Percentiles rank a stretch among this genome's conserved stretches.
Conservation (phyloP, 2,329 filamentous ascomycete species). For the Chaetomiaceae sp. region DNA sequence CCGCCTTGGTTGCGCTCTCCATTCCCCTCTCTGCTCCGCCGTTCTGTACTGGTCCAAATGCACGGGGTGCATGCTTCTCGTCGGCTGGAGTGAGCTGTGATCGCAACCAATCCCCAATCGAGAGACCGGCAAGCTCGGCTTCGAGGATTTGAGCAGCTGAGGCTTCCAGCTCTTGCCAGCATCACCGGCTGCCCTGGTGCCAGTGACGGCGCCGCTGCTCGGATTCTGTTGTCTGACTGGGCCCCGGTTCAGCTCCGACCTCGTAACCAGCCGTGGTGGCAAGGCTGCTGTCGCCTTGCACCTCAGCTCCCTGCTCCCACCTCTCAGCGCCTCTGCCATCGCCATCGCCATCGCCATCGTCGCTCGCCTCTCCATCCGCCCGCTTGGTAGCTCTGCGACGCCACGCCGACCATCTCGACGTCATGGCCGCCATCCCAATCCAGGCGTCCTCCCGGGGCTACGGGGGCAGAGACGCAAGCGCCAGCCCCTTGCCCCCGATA, state of each 20-base stretch:
- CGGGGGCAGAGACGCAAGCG: constrained; percentile 21
- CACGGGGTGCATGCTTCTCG: constrained; percentile 3
- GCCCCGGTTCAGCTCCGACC: constrained; percentile 12
- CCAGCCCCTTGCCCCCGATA: constrained; percentile 25
- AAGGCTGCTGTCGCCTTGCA: constrained; percentile 17
- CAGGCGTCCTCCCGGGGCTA: constrained; percentile 22
- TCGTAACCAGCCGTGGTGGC: constrained; percentile 18
- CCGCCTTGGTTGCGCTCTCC: not conserved
- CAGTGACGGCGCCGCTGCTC: not conserved
- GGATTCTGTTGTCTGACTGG: constrained; percentile 3
- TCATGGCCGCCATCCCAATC: constrained; percentile 27
- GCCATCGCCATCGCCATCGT: not conserved
- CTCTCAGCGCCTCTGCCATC: not conserved
- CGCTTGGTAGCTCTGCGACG: not conserved
- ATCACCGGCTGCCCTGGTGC: not conserved
- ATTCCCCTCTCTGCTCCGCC: not conserved
- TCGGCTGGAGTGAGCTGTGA: constrained; percentile 2
- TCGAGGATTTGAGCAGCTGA: constrained; percentile 6
- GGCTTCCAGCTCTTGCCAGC: not conserved
- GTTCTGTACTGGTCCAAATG: constrained; percentile 2
- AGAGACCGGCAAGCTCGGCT: constrained; percentile 2
- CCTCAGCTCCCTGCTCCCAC: constrained; percentile 14
- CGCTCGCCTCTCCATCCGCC: not conserved
- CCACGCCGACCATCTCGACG: not conserved
- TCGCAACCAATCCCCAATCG: constrained; percentile 12